phyloP scores from a whole-genome alignment of 2,329 filamentous ascomycete genomes.

The Didymella pomorum region DNA sequence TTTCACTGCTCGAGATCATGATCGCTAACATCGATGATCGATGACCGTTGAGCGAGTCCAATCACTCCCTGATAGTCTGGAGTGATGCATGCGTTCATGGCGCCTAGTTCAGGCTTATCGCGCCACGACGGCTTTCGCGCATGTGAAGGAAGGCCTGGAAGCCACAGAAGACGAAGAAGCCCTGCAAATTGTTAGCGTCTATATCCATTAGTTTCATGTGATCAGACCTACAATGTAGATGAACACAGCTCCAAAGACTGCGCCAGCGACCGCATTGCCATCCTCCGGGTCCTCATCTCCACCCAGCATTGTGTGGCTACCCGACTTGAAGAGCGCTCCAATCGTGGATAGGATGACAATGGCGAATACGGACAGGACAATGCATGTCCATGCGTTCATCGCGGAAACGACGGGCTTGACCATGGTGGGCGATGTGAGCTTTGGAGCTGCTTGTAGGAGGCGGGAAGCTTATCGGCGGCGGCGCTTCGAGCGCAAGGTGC shows the following conservation, averaged over 20 bases:
- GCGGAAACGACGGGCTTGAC: conserved; percentile 97
- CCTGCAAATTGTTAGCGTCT: conserved; percentile 52
- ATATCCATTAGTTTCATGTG: too few species aligned
- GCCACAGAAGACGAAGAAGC: conserved; percentile 90
- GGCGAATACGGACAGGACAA: conserved; percentile 70
- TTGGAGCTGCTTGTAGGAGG: conserved; percentile 15
- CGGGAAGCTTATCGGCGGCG: conserved; percentile 24
- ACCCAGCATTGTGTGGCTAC: conserved; percentile 84
- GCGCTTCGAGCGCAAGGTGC: conserved; percentile 16
- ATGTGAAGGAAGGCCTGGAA: conserved; percentile 87
- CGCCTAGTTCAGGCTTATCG: conserved; percentile 74
- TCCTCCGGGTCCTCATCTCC: conserved; percentile 73
- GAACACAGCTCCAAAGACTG: conserved; percentile 86
- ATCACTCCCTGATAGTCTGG: not conserved
- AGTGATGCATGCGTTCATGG: not conserved
- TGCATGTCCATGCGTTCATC: conserved; percentile 93
- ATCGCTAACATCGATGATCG: not conserved
- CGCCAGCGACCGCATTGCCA: conserved; percentile 78
- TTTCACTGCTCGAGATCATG: not conserved
- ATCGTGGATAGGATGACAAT: conserved; percentile 71
- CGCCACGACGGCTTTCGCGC: conserved; percentile 81
- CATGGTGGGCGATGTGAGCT: conserved; percentile 63
- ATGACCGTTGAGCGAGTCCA: not conserved
- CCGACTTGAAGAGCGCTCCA: conserved; percentile 75
- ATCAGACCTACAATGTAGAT: conserved; percentile 90